A percentile compares a stretch with the other conserved stretches of the same genome.
phyloP scores from a whole-genome alignment of 176 grass and related monocot species.

The Eleusine coracana region DNA sequence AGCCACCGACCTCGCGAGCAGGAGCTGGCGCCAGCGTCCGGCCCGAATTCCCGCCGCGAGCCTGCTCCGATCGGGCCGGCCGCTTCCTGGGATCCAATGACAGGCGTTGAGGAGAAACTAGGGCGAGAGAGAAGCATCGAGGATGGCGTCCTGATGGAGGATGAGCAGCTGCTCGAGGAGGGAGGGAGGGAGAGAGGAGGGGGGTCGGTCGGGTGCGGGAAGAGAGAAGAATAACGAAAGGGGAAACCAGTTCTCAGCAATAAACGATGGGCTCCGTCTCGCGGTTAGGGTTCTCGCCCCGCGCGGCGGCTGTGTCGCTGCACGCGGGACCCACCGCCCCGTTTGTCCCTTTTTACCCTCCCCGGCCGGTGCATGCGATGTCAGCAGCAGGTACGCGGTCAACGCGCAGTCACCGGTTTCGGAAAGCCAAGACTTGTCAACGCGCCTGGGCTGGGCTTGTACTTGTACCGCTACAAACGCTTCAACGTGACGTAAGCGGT shows the following conservation, averaged over 20 bases:
- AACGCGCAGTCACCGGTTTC: slow-evolving; percentile 12
- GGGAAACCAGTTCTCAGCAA: slow-evolving; percentile 15
- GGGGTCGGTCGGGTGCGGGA: slow-evolving; percentile 7
- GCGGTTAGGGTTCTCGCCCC: slow-evolving; percentile 40
- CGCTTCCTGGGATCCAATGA: slow-evolving; percentile 21
- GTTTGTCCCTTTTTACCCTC: background rate
- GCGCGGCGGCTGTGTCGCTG: slow-evolving; percentile 39
- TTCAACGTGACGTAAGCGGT: slow-evolving; percentile 20
- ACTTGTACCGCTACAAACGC: background rate
- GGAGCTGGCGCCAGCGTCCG: background rate
- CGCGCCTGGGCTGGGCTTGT: background rate
- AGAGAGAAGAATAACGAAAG: background rate
- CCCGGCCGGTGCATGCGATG: background rate
- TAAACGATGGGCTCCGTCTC: background rate
- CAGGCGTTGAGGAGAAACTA: background rate
- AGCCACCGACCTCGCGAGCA: slow-evolving; percentile 29
- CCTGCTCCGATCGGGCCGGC: background rate
- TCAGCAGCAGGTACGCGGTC: slow-evolving; percentile 2
- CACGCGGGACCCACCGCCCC: background rate
- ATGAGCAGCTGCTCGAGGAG: too few species aligned
- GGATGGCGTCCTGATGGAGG: background rate
- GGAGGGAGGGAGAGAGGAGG: background rate
- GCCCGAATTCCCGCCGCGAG: background rate
- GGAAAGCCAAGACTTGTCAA: background rate
- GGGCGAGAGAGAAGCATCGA: background rate